Evolutionary conservation across 192 early-diverging fungal genomes (phyloP).

Genomic region (Mortierella antarctica): DNA sequence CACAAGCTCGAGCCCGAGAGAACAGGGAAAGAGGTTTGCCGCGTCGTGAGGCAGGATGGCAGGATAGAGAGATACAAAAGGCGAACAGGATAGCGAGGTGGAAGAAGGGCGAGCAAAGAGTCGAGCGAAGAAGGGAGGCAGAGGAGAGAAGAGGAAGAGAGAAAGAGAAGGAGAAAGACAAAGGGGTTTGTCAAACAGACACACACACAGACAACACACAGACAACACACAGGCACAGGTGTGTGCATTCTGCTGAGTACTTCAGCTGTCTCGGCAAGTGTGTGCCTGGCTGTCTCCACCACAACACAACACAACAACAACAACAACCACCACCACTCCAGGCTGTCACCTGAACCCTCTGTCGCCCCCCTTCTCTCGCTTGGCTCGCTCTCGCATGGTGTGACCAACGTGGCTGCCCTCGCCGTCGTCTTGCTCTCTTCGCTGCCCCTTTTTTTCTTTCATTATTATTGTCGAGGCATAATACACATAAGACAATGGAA

Average conservation of each 20-base stretch:
- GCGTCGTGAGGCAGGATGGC: not conserved
- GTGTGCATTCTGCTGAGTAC: no score
- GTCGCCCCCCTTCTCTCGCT: no score
- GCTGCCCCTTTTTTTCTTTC: not conserved
- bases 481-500: no score
- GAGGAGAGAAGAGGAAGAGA: not conserved
- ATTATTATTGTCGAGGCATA: not conserved
- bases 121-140: not conserved
- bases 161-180: not conserved
- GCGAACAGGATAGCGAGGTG: not conserved
- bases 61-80: not conserved
- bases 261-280: no score
- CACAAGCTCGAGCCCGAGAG: no score
- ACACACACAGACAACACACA: not conserved
- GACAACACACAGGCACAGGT: not conserved
- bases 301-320: no score
- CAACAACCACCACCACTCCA: no score
- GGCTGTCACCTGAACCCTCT: no score
- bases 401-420: not conserved
- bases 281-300: no score
- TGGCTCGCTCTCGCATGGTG: not conserved
- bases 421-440: not conserved
- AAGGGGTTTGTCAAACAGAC: not conserved
- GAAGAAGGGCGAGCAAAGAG: not conserved
- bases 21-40: no score